Base-by-base conservation (phyloP, 179 eudicot genomes). In the Beta corolliflora region DNA sequence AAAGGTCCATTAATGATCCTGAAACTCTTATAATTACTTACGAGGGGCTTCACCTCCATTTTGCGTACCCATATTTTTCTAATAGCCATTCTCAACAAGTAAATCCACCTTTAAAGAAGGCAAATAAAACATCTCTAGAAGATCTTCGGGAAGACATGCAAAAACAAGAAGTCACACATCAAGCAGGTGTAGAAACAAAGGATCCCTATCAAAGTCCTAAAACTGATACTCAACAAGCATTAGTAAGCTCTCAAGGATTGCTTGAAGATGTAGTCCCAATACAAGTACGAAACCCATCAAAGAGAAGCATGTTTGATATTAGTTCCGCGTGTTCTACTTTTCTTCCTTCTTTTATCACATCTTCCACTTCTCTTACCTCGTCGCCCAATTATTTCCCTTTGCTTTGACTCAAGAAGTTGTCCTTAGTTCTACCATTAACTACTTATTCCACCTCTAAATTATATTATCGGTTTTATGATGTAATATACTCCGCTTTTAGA, bases 11-110 rank as follows among this genome's bases (percentile, higher is more conserved):
- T 3, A 92, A 94, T 0, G 98, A 94, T n/a, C 90, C 91, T 1
- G 92, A 91, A 58, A 91, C 91, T 8, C 83, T 92, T 13, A 80
- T 92, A 36, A 86, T 94, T 67, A 94, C 98, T 15, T 94, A 92
- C 18, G 97, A 94, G 81, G 97, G 98, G 8, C 91, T 92, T 48
- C 98, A 94, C 83, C 97, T 94, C 77, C 97, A 92, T 74, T 94
- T 84, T 55, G 83, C 90, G 1, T 88, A 86, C 80, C 93, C 97
- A 21, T 90, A 73, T 80, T 87, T 90, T 78, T 48, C 68, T 9
- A 76, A 61, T 21, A 78, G 41, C 81, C 83, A 79, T 23, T 12
- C 75, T 60, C 76, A 81, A 7, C 56, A 83, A 48, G 9, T 10
- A 23, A 76, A 67, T 58, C 91, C 89, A 72, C 87, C 88, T 0